phyloP scores from a whole-genome alignment of 164 flowering plant species.

The Macadamia tetraphylla region DNA sequence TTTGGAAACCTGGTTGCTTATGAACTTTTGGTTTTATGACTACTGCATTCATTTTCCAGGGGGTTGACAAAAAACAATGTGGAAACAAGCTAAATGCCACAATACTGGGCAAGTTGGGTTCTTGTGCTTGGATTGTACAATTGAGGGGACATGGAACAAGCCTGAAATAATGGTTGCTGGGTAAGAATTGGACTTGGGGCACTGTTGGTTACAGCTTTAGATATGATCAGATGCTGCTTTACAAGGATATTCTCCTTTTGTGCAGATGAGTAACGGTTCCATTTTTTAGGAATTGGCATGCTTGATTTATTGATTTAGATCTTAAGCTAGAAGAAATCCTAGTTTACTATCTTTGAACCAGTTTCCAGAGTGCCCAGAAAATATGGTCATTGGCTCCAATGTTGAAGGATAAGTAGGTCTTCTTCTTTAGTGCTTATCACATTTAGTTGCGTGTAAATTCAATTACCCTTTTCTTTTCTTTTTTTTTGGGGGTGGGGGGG shows the following conservation, averaged over 20 bases:
- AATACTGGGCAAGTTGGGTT: neutral
- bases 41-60: neutral
- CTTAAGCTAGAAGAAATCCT: neutral
- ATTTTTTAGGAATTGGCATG: neutral
- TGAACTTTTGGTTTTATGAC: neutral
- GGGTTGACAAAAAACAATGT: neutral
- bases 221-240: neutral
- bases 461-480: neutral
- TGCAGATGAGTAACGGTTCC: neutral
- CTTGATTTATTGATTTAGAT: neutral
- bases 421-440: slow-evolving; percentile 31
- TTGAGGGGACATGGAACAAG: neutral
- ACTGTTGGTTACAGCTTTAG: neutral
- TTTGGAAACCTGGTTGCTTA: neutral
- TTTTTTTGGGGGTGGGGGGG: neutral
- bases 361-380: neutral
- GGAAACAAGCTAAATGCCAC: neutral
- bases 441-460: slow-evolving; percentile 19
- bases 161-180: neutral
- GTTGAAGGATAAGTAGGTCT: slow-evolving; percentile 23
- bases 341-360: too few species aligned
- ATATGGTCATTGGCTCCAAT: neutral
- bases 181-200: too few species aligned
- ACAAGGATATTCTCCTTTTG: neutral
- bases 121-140: neutral